Evolutionary conservation across 257 asterid genomes (phyloP), one percentile per base, ranked within the genome.

Genomic region (Solanum ahanhuiri): DNA sequence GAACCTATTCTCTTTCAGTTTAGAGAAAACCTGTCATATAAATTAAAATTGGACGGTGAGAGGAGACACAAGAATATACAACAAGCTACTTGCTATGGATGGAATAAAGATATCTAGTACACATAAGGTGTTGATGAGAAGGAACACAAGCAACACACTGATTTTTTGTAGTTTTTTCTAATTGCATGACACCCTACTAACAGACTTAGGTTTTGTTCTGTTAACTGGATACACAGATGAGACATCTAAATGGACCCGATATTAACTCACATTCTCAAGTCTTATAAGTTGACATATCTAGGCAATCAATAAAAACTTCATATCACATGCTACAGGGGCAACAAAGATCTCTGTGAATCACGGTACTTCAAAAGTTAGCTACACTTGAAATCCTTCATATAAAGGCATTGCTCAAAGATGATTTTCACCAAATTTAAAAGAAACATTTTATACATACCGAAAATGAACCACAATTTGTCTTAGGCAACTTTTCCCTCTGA

Each of bases 1-100:
- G 91, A 96, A 95, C 89, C 98, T 93, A 34, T 90, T 88, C 92
- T 91, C 94, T 87, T 91, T 94, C 43, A 96, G 91, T 83, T 95
- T 96, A 25, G 99, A 96, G 90, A 93, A 96, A 28, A 92, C 94
- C 99, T 96, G 92, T 66, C 73, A 83, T 1, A 88, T 48, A 22
- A 76, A 89, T 71, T 81, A 69, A 73, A 33, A 28, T 54, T 25
- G 18, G 11, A 25, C 2, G 3, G 83, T 48, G 41, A 81, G 84
- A 79, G 28, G 66, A 25, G 84, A 25, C 3, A 0, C 66, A 14
- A 48, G 17, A 45, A 45, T 28, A 6, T 79, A 28, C 28, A 17
- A 8, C 28, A 79, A 28, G 28, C 28, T 48, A 15, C 67, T 45
- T 28, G 23, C 64, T 25, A 45, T 77, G 37, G 7, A 72, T 3